phyloP scores from a whole-genome alignment of 2,329 filamentous ascomycete species.

The Aureobasidium sp. region DNA sequence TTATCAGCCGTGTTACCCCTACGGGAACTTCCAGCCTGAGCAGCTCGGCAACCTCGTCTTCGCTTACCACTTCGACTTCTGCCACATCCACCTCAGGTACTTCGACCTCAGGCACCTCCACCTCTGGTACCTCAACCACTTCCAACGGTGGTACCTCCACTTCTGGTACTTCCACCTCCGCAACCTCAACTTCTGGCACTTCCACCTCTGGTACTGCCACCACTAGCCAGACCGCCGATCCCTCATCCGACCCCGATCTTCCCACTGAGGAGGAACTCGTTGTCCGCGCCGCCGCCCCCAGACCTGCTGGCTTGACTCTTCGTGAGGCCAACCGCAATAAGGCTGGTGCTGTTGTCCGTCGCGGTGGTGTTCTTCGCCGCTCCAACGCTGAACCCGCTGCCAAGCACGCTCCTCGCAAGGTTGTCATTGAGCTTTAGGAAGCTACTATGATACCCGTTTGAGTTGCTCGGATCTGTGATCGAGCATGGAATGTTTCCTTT shows the following conservation, averaged over 20 bases:
- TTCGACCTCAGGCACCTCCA: neutral
- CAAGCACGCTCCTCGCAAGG: slow-evolving; percentile 4
- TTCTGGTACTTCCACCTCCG: neutral
- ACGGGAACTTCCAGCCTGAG: neutral
- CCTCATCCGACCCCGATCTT: neutral
- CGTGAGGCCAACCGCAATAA: neutral
- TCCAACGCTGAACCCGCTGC: slow-evolving; percentile 7
- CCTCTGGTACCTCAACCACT: neutral
- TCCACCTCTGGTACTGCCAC: neutral
- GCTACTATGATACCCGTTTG: no score
- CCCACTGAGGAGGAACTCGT: slow-evolving; percentile 1
- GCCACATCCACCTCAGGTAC: slow-evolving; percentile 1
- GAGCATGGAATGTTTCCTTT: neutral
- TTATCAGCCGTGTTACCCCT: neutral
- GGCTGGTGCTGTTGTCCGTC: neutral
- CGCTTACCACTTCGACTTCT: neutral
- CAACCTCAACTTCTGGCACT: slow-evolving; percentile 1
- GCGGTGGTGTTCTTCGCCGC: slow-evolving; percentile 15
- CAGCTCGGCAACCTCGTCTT: neutral
- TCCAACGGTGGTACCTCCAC: neutral
- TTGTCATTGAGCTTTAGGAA: neutral
- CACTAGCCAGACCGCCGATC: slow-evolving; percentile 3
- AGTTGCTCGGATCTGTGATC: neutral
- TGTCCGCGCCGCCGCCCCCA: neutral
- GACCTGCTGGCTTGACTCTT: neutral